These are phyloP conservation scores for Striga hermonthica DNA, from an alignment of 305 asterid genomes.

Conservation along the genomic window DNA sequence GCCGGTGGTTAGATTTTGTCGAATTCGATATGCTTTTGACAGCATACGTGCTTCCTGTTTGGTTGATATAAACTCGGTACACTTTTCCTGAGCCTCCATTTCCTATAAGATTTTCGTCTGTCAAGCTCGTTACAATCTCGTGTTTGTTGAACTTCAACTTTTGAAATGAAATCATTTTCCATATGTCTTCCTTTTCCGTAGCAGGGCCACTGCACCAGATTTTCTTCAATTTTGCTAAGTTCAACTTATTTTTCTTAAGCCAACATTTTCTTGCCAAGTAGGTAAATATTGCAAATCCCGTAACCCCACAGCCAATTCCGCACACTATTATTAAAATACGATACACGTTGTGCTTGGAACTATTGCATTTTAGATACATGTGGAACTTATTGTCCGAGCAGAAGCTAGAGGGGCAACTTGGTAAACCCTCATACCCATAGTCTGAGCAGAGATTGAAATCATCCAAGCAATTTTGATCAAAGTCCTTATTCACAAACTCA, in stretches of 20 bases:
- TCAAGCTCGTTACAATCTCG: slow-evolving; percentile 34
- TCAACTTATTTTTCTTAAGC: slow-evolving; percentile 10
- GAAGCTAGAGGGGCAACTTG: slow-evolving; percentile 28
- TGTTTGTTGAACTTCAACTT: slow-evolving; percentile 27
- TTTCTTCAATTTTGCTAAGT: background rate
- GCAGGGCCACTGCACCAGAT: background rate
- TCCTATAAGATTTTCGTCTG: slow-evolving; percentile 44
- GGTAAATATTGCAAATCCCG: slow-evolving; percentile 21
- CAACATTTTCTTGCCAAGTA: slow-evolving; percentile 25
- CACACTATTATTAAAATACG: background rate
- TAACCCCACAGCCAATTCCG: slow-evolving; percentile 19
- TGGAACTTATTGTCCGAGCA: slow-evolving; percentile 23
- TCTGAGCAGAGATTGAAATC: slow-evolving; percentile 28
- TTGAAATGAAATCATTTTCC: slow-evolving; percentile 38
- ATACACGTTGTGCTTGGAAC: background rate
- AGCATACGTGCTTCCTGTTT: slow-evolving; percentile 27
- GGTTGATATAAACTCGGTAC: slow-evolving; percentile 33
- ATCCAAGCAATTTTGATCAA: slow-evolving; percentile 27
- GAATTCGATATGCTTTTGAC: slow-evolving; percentile 32
- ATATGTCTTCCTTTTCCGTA: background rate
- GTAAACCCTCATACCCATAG: slow-evolving; percentile 1
- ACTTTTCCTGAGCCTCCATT: slow-evolving; percentile 47
- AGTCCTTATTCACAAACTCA: slow-evolving; percentile 20
- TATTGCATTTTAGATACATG: background rate
- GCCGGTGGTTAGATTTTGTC: slow-evolving; percentile 27